Percentiles rank a stretch among this genome's conserved stretches.
Conservation (phyloP, 2,329 filamentous ascomycete species). For the Alternaria burnsii region DNA sequence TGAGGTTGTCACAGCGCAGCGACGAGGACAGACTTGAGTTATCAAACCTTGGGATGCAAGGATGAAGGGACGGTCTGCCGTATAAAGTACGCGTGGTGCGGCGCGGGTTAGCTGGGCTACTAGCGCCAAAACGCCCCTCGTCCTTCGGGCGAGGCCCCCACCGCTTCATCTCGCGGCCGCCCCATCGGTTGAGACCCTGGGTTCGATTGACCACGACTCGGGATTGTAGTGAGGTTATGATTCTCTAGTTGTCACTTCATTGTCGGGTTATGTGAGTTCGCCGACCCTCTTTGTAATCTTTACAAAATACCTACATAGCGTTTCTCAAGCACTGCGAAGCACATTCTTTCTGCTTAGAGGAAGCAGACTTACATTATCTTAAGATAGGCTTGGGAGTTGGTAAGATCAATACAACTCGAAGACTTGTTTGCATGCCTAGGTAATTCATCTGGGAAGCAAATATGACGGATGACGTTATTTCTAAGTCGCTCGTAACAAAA, state of each 20-base stretch:
- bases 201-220: not conserved
- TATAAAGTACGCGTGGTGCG: not conserved
- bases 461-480: too few relatives aligned
- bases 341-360: too few relatives aligned
- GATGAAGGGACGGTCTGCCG: not conserved
- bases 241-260: not conserved
- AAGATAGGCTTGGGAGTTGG: too few relatives aligned
- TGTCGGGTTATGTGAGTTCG: fast-evolving
- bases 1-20: not conserved
- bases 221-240: not conserved
- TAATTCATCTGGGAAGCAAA: too few relatives aligned
- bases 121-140: not conserved
- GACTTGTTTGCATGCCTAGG: too few relatives aligned
- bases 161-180: not conserved
- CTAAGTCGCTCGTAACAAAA: too few relatives aligned
- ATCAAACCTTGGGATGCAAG: not conserved
- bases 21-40: not conserved
- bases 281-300: not conserved
- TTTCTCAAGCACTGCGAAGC: too few relatives aligned
- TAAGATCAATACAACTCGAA: too few relatives aligned
- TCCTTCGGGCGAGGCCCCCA: not conserved
- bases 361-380: too few relatives aligned
- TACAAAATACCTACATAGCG: too few relatives aligned
- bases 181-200: not conserved
- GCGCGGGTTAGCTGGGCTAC: not conserved